These are phyloP conservation scores for Epichloe typhina DNA, from an alignment of 2,329 filamentous ascomycete genomes.

Conservation along the genomic window DNA sequence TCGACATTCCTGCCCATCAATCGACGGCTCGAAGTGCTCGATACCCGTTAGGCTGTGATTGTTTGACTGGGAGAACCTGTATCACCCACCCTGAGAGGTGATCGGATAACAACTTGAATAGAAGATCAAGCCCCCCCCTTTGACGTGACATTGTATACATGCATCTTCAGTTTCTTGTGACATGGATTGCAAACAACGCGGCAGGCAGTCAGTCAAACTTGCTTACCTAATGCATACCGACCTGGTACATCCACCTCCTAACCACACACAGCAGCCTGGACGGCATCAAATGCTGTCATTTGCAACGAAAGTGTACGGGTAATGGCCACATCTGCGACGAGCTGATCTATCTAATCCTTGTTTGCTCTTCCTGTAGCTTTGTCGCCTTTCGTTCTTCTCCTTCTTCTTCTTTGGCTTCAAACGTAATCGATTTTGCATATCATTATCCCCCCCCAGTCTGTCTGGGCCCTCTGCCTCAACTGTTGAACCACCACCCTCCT, in stretches of 20 bases:
- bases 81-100: too few species aligned
- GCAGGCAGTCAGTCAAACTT: neutral
- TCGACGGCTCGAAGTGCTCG: neutral
- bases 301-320: slow-evolving; percentile 13
- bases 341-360: neutral
- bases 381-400: neutral
- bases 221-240: slow-evolving; percentile 12
- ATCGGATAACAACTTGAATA: too few species aligned
- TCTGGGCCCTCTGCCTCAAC: neutral
- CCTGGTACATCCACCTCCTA: slow-evolving; percentile 16
- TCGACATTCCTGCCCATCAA: neutral
- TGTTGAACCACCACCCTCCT: neutral
- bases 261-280: slow-evolving; percentile 10
- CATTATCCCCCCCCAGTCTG: neutral
- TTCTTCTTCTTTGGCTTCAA: neutral
- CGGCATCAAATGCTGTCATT: slow-evolving; percentile 18
- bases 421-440: neutral
- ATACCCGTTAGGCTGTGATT: too few species aligned
- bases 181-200: neutral
- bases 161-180: too few species aligned
- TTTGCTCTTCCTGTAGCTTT: neutral
- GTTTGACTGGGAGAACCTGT: too few species aligned
- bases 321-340: slow-evolving; percentile 1
- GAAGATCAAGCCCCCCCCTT: too few species aligned
- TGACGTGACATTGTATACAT: too few species aligned